Evolutionary conservation across 2,329 filamentous ascomycete species (phyloP).

Genomic region (Penicillium crustosum): DNA sequence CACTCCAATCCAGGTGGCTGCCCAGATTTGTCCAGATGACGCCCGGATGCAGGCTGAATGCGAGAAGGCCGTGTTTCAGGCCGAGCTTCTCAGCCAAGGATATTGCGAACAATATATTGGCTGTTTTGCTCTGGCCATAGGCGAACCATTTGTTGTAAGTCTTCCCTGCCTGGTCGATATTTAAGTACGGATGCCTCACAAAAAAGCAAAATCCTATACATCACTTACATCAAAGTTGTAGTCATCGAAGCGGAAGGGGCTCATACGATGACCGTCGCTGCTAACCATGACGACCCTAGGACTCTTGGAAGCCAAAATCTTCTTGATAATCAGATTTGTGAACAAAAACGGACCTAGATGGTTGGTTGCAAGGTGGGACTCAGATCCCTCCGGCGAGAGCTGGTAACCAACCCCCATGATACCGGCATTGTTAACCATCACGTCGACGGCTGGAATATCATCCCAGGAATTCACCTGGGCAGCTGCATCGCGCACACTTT

Average conservation of each 20-base stretch:
- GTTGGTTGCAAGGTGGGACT: conserved; percentile 42
- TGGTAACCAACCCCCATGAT: conserved; percentile 37
- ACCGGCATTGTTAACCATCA: conserved; percentile 48
- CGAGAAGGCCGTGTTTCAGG: conserved; percentile 20
- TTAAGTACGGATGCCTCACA: background rate
- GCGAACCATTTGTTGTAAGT: conserved; percentile 36
- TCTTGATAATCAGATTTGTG: conserved; percentile 41
- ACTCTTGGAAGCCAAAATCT: conserved; percentile 26
- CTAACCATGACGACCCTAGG: conserved; percentile 47
- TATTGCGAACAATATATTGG: conserved; percentile 47
- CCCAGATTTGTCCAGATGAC: conserved; percentile 26
- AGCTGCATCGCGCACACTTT: conserved; percentile 35
- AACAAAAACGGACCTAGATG: conserved; percentile 43
- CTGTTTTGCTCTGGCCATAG: conserved; percentile 50
- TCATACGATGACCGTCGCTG: conserved; percentile 47
- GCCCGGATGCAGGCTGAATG: conserved; percentile 32
- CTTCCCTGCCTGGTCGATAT: conserved; percentile 22
- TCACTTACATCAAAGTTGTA: conserved; percentile 44
- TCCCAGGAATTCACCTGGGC: conserved; percentile 28
- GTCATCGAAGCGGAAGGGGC: conserved; percentile 47
- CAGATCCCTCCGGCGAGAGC: conserved; percentile 37
- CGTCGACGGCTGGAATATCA: conserved; percentile 36
- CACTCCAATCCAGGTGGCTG: conserved; percentile 21
- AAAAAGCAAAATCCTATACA: background rate
- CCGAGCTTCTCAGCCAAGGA: conserved; percentile 35